A percentile compares a stretch with the other conserved stretches of the same genome.
phyloP scores from a whole-genome alignment of 129 eudicot genomes.

The Flaveria linearis region DNA sequence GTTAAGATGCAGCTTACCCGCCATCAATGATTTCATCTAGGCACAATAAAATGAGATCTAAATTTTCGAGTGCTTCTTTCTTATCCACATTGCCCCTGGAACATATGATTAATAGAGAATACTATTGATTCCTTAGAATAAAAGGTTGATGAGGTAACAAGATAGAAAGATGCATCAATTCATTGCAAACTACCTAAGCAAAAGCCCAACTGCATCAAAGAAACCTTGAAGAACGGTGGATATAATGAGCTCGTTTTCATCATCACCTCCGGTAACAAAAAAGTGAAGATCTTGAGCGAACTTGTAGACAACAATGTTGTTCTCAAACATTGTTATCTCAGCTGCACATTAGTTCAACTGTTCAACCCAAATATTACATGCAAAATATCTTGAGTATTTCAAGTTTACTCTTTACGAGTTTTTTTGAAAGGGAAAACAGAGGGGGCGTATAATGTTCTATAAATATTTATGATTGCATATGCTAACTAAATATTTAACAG shows the following conservation, averaged over 20 bases:
- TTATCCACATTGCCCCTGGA: constrained; percentile 74
- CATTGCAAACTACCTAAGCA: constrained; percentile 63
- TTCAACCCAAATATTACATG: constrained; percentile 10
- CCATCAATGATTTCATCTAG: constrained; percentile 94
- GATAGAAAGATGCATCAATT: background rate
- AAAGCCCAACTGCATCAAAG: constrained; percentile 80
- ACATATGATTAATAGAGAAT: background rate
- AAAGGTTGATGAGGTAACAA: background rate
- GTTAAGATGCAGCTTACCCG: constrained; percentile 50
- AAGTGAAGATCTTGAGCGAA: constrained; percentile 91
- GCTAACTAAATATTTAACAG: background rate
- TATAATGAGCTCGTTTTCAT: constrained; percentile 85
- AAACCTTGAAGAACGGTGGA: constrained; percentile 85
- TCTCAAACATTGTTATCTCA: constrained; percentile 85
- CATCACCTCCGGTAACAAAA: constrained; percentile 87
- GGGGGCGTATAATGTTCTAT: background rate
- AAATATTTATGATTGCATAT: background rate
- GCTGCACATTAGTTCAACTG: constrained; percentile 47
- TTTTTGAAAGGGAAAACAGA: background rate
- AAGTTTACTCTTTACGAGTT: background rate
- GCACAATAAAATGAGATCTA: constrained; percentile 82
- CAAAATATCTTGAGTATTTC: background rate
- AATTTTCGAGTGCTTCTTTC: constrained; percentile 85
- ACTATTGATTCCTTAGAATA: background rate
- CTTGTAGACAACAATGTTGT: constrained; percentile 68